phyloP scores from a whole-genome alignment of 306 rosid species.

The Cicer chorassanicum region DNA sequence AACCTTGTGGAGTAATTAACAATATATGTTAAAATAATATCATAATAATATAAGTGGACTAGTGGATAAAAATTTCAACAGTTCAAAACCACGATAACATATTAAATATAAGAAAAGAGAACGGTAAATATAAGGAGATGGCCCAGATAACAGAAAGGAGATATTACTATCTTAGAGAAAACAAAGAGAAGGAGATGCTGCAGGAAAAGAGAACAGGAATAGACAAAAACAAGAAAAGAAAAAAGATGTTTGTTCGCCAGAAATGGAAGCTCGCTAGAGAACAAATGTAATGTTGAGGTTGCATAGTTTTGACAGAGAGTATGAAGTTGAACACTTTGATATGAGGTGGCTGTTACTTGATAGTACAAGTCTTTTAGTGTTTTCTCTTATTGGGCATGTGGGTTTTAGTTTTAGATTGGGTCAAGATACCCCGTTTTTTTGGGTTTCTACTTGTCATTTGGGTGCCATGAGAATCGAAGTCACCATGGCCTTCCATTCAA shows the following conservation, averaged over 20 bases:
- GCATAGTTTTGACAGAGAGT: not conserved
- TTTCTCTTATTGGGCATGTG: not conserved
- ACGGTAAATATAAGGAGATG: not conserved
- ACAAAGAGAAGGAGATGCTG: not conserved
- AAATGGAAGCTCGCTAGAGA: not conserved
- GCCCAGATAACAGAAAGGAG: not conserved
- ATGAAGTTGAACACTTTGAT: not conserved
- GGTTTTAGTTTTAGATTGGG: not conserved
- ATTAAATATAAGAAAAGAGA: not conserved
- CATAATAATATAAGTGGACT: too few species aligned
- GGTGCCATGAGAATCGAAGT: conserved; percentile 5
- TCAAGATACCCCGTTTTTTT: not conserved
- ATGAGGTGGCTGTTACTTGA: not conserved
- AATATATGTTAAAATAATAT: too few species aligned
- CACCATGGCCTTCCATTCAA: not conserved
- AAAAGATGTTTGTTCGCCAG: not conserved
- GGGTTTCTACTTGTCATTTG: not conserved
- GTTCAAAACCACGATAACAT: not conserved
- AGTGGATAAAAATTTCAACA: too few species aligned
- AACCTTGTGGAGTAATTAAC: too few species aligned
- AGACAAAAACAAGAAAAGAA: not conserved
- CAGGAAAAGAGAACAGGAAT: not conserved
- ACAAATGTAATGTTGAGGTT: not conserved
- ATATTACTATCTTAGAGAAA: not conserved
- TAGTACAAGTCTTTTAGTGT: not conserved